Conservation (phyloP, 768 basidiomycete species). For the Mycena maculata region DNA sequence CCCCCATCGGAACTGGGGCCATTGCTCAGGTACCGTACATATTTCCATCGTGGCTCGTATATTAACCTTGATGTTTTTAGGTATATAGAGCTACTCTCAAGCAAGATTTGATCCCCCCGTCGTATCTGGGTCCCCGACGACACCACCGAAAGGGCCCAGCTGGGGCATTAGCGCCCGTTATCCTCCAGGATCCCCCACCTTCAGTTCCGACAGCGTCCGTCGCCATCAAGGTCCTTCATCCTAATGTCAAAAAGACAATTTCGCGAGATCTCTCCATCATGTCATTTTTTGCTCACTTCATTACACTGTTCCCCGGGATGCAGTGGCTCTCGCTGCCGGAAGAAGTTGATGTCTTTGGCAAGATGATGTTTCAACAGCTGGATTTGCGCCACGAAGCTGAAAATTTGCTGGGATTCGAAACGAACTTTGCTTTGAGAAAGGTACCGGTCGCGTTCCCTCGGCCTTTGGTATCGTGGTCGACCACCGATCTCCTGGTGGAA, state of each 20-base stretch:
- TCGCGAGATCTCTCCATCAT: conserved; percentile 94
- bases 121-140: conserved; percentile 83
- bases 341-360: conserved; percentile 93
- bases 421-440: conserved; percentile 83
- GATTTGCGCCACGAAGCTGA: conserved; percentile 92
- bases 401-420: conserved; percentile 87
- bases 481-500: conserved; percentile 85
- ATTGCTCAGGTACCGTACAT: conserved; percentile 80
- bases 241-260: conserved; percentile 84
- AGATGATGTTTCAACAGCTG: conserved; percentile 96
- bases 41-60: neutral
- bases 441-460: conserved; percentile 91
- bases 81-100: conserved; percentile 92
- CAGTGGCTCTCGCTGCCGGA: conserved; percentile 96
- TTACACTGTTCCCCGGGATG: conserved; percentile 90
- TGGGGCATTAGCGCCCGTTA: conserved; percentile 59
- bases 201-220: conserved; percentile 87
- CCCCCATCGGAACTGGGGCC: conserved; percentile 97
- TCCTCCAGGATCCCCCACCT: conserved; percentile 74
- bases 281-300: conserved; percentile 85
- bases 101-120: conserved; percentile 84
- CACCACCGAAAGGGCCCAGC: conserved; percentile 60
- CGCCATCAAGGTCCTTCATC: conserved; percentile 97
- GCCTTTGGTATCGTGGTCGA: conserved; percentile 86
- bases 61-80: conserved; percentile 48